phyloP scores from a whole-genome alignment of 352 stramenopile genomes.

The Hyaloperonospora brassicae region DNA sequence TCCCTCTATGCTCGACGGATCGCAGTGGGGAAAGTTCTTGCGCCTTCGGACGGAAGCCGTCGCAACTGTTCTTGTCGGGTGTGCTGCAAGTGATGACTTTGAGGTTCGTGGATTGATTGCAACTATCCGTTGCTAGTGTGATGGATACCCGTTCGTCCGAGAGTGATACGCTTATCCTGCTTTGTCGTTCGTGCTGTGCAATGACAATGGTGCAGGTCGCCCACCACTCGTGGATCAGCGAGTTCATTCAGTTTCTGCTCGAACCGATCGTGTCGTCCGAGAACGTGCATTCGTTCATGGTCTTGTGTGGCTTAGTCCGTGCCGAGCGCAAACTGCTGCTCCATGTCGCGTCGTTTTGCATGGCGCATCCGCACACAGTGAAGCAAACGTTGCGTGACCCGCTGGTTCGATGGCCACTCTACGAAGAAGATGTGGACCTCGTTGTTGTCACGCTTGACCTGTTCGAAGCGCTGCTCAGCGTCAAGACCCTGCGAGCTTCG shows the following conservation, averaged over 20 bases:
- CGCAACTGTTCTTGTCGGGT: conserved; percentile 40
- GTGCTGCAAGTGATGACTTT: conserved; percentile 30
- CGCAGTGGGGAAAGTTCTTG: conserved; percentile 41
- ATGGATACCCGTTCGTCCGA: background rate
- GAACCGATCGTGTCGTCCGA: conserved; percentile 38
- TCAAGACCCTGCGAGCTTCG: conserved; percentile 26
- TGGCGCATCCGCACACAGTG: conserved; percentile 29
- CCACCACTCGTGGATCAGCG: conserved; percentile 35
- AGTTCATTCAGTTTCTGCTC: conserved; percentile 39
- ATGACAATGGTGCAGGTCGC: conserved; percentile 19
- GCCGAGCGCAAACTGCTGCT: conserved; percentile 26
- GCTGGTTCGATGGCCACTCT: conserved; percentile 48
- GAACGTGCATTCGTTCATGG: conserved; percentile 42
- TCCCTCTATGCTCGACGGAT: conserved; percentile 38
- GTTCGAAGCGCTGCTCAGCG: conserved; percentile 28
- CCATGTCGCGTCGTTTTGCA: conserved; percentile 36
- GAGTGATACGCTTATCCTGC: conserved; percentile 3
- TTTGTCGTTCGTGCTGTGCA: background rate
- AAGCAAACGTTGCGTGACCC: conserved; percentile 37
- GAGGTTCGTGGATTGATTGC: conserved; percentile 17
- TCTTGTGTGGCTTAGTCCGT: conserved; percentile 31
- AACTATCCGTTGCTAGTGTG: background rate
- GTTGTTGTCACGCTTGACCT: conserved; percentile 45
- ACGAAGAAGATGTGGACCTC: conserved; percentile 57
- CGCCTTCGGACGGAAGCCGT: conserved; percentile 42